A percentile compares a stretch with the other conserved stretches of the same genome.
Evolutionary conservation across 2,329 filamentous ascomycete genomes (phyloP).

Genomic region (Xylariaceae sp.): DNA sequence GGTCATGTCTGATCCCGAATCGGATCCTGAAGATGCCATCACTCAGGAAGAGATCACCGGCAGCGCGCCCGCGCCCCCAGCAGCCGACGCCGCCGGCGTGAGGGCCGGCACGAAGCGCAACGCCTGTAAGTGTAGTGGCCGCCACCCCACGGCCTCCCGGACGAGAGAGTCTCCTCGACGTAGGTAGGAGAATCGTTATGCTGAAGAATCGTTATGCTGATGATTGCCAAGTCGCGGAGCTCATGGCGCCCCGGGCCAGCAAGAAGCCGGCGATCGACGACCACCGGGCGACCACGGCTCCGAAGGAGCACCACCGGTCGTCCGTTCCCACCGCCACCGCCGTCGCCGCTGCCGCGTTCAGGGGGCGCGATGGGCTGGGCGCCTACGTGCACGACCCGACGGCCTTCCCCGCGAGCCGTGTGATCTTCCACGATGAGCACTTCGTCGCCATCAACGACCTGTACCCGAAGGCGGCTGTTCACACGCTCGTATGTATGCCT

Average conservation of each 20-base stretch:
- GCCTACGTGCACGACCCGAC: constrained; percentile 59
- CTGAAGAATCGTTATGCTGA: no score
- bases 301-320: not conserved
- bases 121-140: constrained; percentile 36
- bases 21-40: constrained; percentile 30
- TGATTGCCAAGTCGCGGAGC: constrained; percentile 39
- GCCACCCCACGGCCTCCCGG: no score
- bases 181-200: no score
- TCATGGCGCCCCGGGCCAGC: constrained; percentile 41
- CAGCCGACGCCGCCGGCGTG: constrained; percentile 8
- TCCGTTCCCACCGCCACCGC: not conserved
- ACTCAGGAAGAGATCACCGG: constrained; percentile 32
- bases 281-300: no score
- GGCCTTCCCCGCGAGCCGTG: constrained; percentile 46
- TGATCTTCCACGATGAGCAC: constrained; percentile 59
- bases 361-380: constrained; percentile 52
- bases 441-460: constrained; percentile 75
- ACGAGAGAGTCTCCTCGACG: no score
- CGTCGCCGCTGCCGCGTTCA: constrained; percentile 24
- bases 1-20: constrained; percentile 15
- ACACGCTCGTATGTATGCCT: no score
- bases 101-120: constrained; percentile 25
- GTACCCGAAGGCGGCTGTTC: constrained; percentile 78
- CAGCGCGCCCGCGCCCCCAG: constrained; percentile 22
- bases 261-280: constrained; percentile 25